phyloP scores from a whole-genome alignment of 352 stramenopile species.

The Phytopythium mirpurense region DNA sequence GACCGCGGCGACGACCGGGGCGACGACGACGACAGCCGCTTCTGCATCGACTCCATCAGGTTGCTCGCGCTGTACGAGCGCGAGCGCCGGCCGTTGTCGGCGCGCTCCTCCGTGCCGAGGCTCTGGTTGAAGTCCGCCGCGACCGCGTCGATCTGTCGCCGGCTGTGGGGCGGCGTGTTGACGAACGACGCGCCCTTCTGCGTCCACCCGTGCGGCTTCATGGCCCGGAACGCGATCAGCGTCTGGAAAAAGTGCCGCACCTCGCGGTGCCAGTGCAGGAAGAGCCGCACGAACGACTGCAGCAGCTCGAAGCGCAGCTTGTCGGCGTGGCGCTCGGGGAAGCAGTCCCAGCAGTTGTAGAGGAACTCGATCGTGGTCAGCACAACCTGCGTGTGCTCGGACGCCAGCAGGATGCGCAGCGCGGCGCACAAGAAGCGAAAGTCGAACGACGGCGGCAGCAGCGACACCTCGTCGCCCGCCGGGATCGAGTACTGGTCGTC shows the following conservation, averaged over 20 bases:
- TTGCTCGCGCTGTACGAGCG: constrained; percentile 84
- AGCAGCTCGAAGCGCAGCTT: constrained; percentile 82
- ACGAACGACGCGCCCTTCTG: constrained; percentile 83
- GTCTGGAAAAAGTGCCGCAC: constrained; percentile 86
- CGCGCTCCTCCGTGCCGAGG: constrained; percentile 56
- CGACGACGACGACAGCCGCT: constrained; percentile 69
- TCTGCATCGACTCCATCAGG: constrained; percentile 77
- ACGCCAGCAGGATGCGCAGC: constrained; percentile 74
- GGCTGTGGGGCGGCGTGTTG: constrained; percentile 81
- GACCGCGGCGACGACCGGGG: constrained; percentile 58
- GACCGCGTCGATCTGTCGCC: constrained; percentile 84
- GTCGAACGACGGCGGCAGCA: constrained; percentile 84
- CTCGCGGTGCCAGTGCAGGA: constrained; percentile 87
- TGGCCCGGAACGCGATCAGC: constrained; percentile 76
- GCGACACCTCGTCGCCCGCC: constrained; percentile 77
- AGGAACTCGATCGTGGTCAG: constrained; percentile 85
- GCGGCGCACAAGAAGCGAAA: constrained; percentile 82
- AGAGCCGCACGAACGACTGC: constrained; percentile 72
- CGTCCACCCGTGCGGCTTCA: constrained; percentile 85
- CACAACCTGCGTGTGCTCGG: constrained; percentile 84
- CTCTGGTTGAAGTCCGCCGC: constrained; percentile 84
- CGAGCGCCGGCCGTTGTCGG: constrained; percentile 45
- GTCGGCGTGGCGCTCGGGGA: constrained; percentile 82
- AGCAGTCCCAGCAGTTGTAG: constrained; percentile 90
- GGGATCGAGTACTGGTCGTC: constrained; percentile 88